phyloP scores from a whole-genome alignment of 2,329 filamentous ascomycete genomes.

The Anthostomella pinea region DNA sequence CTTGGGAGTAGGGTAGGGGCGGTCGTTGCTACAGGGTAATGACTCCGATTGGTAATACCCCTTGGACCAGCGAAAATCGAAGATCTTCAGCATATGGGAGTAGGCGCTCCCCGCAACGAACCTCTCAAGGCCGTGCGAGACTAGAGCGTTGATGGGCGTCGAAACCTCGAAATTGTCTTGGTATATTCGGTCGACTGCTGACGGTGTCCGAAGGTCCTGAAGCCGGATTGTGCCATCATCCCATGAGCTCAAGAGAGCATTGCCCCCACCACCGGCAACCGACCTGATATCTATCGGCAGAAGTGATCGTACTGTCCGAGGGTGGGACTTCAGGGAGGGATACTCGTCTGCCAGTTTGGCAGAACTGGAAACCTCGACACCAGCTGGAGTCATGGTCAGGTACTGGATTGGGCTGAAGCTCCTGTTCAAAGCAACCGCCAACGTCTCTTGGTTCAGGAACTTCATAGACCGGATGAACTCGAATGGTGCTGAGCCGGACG shows the following conservation, averaged over 20 bases:
- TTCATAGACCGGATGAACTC: conserved; percentile 36
- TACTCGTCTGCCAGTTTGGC: conserved; percentile 32
- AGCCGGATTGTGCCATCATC: conserved; percentile 51
- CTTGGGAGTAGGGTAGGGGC: conserved; percentile 36
- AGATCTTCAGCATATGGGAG: conserved; percentile 45
- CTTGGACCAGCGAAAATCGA: conserved; percentile 52
- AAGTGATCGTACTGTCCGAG: conserved; percentile 43
- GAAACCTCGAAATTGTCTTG: conserved; percentile 51
- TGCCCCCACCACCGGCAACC: conserved; percentile 33
- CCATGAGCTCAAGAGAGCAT: conserved; percentile 50
- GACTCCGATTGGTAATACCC: conserved; percentile 47
- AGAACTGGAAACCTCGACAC: conserved; percentile 37
- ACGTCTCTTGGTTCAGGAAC: conserved; percentile 43
- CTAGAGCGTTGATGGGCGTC: conserved; percentile 44
- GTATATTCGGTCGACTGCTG: conserved; percentile 45
- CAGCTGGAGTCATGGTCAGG: conserved; percentile 44
- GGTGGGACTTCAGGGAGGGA: conserved; percentile 22
- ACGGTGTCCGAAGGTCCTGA: conserved; percentile 49
- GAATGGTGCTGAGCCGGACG: conserved; percentile 18
- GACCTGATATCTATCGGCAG: conserved; percentile 40
- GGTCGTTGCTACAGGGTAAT: conserved; percentile 41
- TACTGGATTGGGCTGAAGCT: conserved; percentile 43
- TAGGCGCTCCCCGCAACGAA: conserved; percentile 49
- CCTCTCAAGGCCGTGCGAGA: conserved; percentile 48
- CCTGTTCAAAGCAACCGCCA: conserved; percentile 46